phyloP scores from a whole-genome alignment of 225 moss, liverwort and hornwort genomes.

The Straminergon stramineum region DNA sequence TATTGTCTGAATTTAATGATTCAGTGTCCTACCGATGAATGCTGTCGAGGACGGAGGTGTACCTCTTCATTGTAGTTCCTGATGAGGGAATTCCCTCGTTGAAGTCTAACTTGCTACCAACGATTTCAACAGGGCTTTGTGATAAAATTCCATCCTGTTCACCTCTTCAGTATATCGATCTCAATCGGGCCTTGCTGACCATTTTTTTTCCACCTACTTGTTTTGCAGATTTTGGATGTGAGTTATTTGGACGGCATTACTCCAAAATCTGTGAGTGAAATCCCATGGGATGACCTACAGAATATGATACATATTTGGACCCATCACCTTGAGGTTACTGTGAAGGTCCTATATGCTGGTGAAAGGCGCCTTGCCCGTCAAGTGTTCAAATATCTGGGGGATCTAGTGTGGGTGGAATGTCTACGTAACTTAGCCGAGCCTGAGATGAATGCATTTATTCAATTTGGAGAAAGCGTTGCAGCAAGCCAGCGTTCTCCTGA shows the following conservation, averaged over 20 bases:
- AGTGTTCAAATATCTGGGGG: constrained; percentile 67
- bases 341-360: constrained; percentile 60
- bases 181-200: not conserved
- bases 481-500: constrained; percentile 71
- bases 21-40: not conserved
- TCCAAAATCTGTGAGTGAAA: constrained; percentile 37
- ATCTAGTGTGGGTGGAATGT: constrained; percentile 62
- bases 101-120: not conserved
- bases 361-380: constrained; percentile 65
- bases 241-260: constrained; percentile 44
- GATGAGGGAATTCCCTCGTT: not conserved
- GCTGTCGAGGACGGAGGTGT: not conserved
- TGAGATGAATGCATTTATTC: constrained; percentile 64
- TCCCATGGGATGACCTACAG: constrained; percentile 79
- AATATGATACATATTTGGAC: constrained; percentile 70
- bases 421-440: constrained; percentile 52
- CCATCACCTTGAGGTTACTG: constrained; percentile 68
- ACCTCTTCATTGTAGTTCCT: not conserved
- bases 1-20: not conserved
- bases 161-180: not conserved
- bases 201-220: not conserved
- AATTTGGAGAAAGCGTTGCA: constrained; percentile 73
- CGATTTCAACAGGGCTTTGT: not conserved
- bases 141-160: not conserved
- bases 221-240: constrained; percentile 33